Conservation (phyloP, 2,329 filamentous ascomycete genomes). For the Claviceps pazoutovae region DNA sequence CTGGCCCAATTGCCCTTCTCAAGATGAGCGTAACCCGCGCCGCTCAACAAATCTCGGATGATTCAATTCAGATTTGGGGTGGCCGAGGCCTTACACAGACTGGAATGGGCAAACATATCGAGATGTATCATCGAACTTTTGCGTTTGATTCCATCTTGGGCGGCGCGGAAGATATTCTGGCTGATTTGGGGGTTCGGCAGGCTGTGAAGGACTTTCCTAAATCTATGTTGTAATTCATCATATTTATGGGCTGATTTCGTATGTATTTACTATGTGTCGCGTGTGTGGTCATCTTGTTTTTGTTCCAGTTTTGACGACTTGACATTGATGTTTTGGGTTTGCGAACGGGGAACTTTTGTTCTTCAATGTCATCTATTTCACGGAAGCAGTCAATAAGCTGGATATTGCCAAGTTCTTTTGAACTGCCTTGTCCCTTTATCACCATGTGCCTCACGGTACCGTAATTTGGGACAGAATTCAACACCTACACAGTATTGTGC, state of each 20-base stretch:
- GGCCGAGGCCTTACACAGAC: conserved; percentile 66
- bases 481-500: too few species aligned
- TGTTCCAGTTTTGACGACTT: neutral
- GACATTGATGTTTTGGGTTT: too few species aligned
- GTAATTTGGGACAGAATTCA: too few species aligned
- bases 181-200: conserved; percentile 69
- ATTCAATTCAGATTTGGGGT: conserved; percentile 75
- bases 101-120: conserved; percentile 71
- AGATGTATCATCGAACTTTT: conserved; percentile 74
- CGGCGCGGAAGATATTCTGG: conserved; percentile 71
- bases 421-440: too few species aligned
- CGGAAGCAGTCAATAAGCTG: too few species aligned
- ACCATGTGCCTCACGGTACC: too few species aligned
- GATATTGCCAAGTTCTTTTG: too few species aligned
- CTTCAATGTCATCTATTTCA: too few species aligned
- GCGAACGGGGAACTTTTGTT: too few species aligned
- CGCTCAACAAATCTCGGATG: conserved; percentile 72
- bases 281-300: neutral
- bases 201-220: conserved; percentile 78
- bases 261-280: neutral
- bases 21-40: conserved; percentile 67
- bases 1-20: conserved; percentile 68
- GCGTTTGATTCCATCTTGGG: conserved; percentile 71
- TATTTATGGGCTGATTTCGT: neutral
- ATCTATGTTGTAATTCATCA: conserved; percentile 49